These are phyloP conservation scores for Ambrosiella beaveri DNA, from an alignment of 2,329 filamentous ascomycete genomes.

Conservation along the genomic window DNA sequence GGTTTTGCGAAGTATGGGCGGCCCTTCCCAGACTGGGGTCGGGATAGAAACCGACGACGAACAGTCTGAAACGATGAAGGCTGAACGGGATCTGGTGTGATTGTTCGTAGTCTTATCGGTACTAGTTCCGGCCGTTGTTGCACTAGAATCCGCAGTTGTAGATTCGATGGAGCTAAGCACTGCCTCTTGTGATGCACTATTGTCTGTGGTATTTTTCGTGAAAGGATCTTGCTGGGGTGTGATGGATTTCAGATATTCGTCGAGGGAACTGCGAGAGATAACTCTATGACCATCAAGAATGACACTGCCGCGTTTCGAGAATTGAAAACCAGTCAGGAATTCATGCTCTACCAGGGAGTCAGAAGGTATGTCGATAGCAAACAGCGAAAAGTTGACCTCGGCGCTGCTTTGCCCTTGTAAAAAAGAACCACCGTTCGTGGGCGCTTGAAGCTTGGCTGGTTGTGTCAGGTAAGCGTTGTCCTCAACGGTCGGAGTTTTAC, in stretches of 20 bases:
- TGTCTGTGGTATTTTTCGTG: not conserved
- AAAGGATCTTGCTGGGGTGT: not conserved
- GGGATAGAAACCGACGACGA: not conserved
- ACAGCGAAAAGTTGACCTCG: constrained; percentile 26
- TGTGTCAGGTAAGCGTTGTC: not conserved
- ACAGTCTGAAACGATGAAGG: not conserved
- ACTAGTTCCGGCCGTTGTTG: not conserved
- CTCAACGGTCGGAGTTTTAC: constrained; percentile 2
- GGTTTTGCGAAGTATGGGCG: constrained; percentile 7
- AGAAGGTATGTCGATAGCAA: constrained; percentile 39
- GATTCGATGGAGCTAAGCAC: not conserved
- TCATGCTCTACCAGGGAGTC: constrained; percentile 40
- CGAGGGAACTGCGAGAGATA: constrained; percentile 9
- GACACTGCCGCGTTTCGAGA: constrained; percentile 47
- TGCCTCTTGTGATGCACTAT: not conserved
- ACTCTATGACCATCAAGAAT: constrained; percentile 20
- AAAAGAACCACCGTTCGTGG: not conserved
- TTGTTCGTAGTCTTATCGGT: not conserved
- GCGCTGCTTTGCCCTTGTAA: not conserved
- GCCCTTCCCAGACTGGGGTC: constrained; percentile 4
- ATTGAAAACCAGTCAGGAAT: constrained; percentile 37
- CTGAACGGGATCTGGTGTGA: not conserved
- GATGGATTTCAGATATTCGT: constrained; percentile 5
- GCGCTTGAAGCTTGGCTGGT: not conserved
- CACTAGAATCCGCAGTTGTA: not conserved